Evolutionary conservation across 2,329 filamentous ascomycete genomes (phyloP).

Genomic region (Tothia fuscella): DNA sequence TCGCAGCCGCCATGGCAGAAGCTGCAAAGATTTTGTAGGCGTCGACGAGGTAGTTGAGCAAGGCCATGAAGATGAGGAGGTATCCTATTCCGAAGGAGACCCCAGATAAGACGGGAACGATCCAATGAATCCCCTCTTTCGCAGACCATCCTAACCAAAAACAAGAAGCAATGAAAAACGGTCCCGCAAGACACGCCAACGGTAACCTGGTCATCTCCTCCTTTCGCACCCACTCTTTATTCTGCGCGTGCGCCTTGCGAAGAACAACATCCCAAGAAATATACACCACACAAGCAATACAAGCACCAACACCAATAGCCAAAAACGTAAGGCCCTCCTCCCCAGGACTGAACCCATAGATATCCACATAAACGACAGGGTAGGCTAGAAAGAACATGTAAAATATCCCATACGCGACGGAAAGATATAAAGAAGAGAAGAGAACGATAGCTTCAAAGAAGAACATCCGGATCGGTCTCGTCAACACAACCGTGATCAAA

Average conservation of each 20-base stretch:
- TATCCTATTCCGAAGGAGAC: conserved; percentile 35
- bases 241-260: conserved; percentile 33
- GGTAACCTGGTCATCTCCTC: conserved; percentile 61
- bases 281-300: conserved; percentile 48
- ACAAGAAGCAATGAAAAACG: conserved; percentile 35
- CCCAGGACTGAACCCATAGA: conserved; percentile 53
- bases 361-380: conserved; percentile 50
- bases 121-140: conserved; percentile 27
- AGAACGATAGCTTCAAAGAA: conserved; percentile 53
- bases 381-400: conserved; percentile 71
- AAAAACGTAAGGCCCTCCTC: conserved; percentile 51
- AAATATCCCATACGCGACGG: conserved; percentile 50
- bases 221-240: conserved; percentile 45
- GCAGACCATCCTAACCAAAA: conserved; percentile 36
- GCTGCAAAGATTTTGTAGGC: conserved; percentile 67
- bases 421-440: conserved; percentile 58
- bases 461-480: conserved; percentile 64
- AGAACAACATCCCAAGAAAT: conserved; percentile 53
- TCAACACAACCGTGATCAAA: conserved; percentile 57
- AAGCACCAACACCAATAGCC: conserved; percentile 47
- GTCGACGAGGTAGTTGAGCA: conserved; percentile 49
- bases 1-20: conserved; percentile 71
- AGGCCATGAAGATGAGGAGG: conserved; percentile 38
- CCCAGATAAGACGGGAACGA: conserved; percentile 29
- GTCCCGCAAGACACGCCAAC: conserved; percentile 57